A percentile compares a stretch with the other conserved stretches of the same genome.
These are phyloP conservation scores for Colletotrichum australisinense DNA, from an alignment of 2,329 filamentous ascomycete genomes.

Conservation along the genomic window DNA sequence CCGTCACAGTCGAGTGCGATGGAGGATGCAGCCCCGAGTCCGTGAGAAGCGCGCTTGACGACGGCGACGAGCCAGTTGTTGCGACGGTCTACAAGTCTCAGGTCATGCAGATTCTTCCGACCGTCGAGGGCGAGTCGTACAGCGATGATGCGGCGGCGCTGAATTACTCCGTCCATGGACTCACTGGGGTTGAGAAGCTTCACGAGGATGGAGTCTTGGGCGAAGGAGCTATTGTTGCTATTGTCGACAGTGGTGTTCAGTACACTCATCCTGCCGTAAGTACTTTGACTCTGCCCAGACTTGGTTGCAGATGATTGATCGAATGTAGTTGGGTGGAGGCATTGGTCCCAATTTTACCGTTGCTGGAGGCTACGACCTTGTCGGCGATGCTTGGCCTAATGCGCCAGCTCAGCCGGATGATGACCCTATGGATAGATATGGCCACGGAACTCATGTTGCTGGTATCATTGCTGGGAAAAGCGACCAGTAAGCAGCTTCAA, in stretches of 20 bases:
- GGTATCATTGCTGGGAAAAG: constrained; percentile 44
- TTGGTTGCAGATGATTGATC: no score
- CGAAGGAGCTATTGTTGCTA: constrained; percentile 50
- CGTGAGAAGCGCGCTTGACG: constrained; percentile 45
- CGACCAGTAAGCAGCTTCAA: constrained; percentile 12
- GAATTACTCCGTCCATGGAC: constrained; percentile 46
- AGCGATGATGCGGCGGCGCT: constrained; percentile 26
- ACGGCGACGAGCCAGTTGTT: constrained; percentile 38
- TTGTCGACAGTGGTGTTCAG: constrained; percentile 54
- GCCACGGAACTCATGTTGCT: constrained; percentile 45
- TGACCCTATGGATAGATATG: constrained; percentile 41
- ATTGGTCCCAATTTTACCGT: constrained; percentile 35
- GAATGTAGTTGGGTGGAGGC: constrained; percentile 9
- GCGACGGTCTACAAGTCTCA: constrained; percentile 25
- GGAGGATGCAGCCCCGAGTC: constrained; percentile 45
- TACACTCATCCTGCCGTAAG: constrained; percentile 51
- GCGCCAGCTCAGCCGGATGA: constrained; percentile 42
- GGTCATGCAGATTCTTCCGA: constrained; percentile 15
- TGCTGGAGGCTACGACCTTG: constrained; percentile 39
- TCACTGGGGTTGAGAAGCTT: constrained; percentile 52
- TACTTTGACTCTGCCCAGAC: background rate
- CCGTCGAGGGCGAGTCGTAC: constrained; percentile 14
- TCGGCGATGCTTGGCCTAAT: constrained; percentile 38
- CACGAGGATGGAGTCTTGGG: constrained; percentile 50
- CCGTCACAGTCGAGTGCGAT: constrained; percentile 46